Evolutionary conservation across 352 stramenopile genomes (phyloP).

Genomic region (Pilasporangium apinafurcum): DNA sequence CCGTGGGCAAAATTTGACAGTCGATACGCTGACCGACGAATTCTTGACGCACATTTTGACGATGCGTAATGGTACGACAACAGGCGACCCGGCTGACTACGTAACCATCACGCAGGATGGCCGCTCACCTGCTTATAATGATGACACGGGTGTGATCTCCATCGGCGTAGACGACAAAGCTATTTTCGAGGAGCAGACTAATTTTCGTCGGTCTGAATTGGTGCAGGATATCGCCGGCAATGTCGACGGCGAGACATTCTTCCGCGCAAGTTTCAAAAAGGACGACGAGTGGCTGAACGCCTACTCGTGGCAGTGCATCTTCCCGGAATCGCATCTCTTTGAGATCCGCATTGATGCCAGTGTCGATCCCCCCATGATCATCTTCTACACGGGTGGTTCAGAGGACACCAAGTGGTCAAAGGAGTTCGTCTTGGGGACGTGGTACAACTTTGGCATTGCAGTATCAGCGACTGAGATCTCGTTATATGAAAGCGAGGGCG

Average conservation of each 20-base stretch:
- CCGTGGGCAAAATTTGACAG: slow-evolving; percentile 40
- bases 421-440: slow-evolving; percentile 35
- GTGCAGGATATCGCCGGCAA: slow-evolving; percentile 47
- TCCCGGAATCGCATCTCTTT: slow-evolving; percentile 47
- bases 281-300: slow-evolving; percentile 36
- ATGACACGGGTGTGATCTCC: slow-evolving; percentile 53
- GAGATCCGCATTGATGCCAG: slow-evolving; percentile 48
- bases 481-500: slow-evolving; percentile 42
- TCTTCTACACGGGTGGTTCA: slow-evolving; percentile 38
- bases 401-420: slow-evolving; percentile 41
- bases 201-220: slow-evolving; percentile 63
- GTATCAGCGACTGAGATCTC: slow-evolving; percentile 16
- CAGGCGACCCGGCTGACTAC: slow-evolving; percentile 39
- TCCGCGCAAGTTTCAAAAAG: slow-evolving; percentile 53
- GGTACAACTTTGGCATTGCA: slow-evolving; percentile 64
- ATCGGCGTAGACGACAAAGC: slow-evolving; percentile 37
- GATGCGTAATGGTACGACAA: slow-evolving; percentile 36
- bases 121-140: slow-evolving; percentile 48
- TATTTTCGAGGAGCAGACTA: slow-evolving; percentile 44
- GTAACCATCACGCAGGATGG: slow-evolving; percentile 30
- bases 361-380: slow-evolving; percentile 30
- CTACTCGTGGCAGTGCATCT: slow-evolving; percentile 55
- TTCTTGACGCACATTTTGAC: slow-evolving; percentile 65
- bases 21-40: slow-evolving; percentile 42
- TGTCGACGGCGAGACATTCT: slow-evolving; percentile 39